Evolutionary conservation across 768 basidiomycete species (phyloP).

Genomic region (Butyriboletus loyo): DNA sequence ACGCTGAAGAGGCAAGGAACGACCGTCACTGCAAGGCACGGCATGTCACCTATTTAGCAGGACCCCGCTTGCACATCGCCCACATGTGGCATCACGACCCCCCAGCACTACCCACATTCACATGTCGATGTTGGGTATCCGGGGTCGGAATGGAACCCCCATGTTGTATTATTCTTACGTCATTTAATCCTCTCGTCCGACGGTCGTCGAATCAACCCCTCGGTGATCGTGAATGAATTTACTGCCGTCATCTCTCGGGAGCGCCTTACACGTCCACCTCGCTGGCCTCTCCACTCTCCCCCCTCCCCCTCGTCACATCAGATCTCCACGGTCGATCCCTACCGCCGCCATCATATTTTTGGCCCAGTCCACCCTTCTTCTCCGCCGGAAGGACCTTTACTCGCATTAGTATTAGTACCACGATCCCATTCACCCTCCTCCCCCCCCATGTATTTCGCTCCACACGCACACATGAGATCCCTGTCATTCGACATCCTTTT

Average conservation of each 20-base stretch:
- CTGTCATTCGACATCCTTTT: no score
- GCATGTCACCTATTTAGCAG: neutral
- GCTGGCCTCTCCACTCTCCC: neutral
- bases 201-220: slow-evolving; percentile 2
- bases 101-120: no score
- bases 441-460: neutral
- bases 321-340: slow-evolving; percentile 7
- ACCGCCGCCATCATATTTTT: no score
- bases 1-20: slow-evolving; percentile 19
- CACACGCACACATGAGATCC: neutral
- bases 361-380: neutral
- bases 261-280: slow-evolving; percentile 9
- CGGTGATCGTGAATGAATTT: slow-evolving; percentile 1
- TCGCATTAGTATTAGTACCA: neutral
- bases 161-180: slow-evolving; percentile 18
- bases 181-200: neutral
- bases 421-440: neutral
- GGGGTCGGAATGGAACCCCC: slow-evolving; percentile 18
- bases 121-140: slow-evolving; percentile 18
- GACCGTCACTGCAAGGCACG: slow-evolving; percentile 12
- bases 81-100: slow-evolving; percentile 13
- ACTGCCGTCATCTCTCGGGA: slow-evolving; percentile 11
- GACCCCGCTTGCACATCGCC: slow-evolving; percentile 10
- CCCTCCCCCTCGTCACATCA: no score
- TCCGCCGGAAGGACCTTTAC: slow-evolving; percentile 16